phyloP scores from a whole-genome alignment of 345 rosid genomes.

The Hibiscus mutabilis region DNA sequence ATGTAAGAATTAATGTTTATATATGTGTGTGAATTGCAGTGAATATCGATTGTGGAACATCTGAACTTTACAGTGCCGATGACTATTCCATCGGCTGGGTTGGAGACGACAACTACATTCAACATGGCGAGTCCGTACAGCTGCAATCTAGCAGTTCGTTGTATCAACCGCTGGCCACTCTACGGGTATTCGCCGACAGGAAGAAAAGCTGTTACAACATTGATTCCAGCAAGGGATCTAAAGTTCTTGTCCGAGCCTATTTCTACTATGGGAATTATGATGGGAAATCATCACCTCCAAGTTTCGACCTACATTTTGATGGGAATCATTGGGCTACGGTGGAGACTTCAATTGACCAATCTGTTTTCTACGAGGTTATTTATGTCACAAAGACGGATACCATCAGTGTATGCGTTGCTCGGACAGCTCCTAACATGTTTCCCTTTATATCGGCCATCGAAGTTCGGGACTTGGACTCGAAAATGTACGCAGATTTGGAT shows the following conservation, averaged over 20 bases:
- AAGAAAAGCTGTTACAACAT: conserved; percentile 42
- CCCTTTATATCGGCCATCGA: conserved; percentile 39
- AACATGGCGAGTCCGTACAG: conserved; percentile 18
- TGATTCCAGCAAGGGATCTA: neutral
- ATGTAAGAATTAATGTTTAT: neutral
- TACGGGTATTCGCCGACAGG: too few species aligned
- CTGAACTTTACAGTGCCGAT: conserved; percentile 13
- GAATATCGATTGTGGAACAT: conserved; percentile 32
- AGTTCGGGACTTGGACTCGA: conserved; percentile 19
- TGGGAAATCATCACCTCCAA: conserved; percentile 27
- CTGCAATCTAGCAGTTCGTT: conserved; percentile 13
- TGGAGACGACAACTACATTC: conserved; percentile 22
- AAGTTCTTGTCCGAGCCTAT: conserved; percentile 29
- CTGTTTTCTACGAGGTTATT: too few species aligned
- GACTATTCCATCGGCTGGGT: conserved; percentile 16
- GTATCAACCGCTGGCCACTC: conserved; percentile 18
- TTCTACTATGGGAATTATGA: conserved; percentile 42
- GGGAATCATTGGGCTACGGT: conserved; percentile 33
- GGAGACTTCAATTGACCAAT: too few species aligned
- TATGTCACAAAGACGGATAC: too few species aligned
- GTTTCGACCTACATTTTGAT: conserved; percentile 31
- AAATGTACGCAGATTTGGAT: conserved; percentile 25
- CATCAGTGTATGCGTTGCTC: too few species aligned
- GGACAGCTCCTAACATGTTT: too few species aligned
- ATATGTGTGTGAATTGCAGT: neutral